Evolutionary conservation across 306 rosid genomes (phyloP).

Genomic region (Gastrolobium bilobum): DNA sequence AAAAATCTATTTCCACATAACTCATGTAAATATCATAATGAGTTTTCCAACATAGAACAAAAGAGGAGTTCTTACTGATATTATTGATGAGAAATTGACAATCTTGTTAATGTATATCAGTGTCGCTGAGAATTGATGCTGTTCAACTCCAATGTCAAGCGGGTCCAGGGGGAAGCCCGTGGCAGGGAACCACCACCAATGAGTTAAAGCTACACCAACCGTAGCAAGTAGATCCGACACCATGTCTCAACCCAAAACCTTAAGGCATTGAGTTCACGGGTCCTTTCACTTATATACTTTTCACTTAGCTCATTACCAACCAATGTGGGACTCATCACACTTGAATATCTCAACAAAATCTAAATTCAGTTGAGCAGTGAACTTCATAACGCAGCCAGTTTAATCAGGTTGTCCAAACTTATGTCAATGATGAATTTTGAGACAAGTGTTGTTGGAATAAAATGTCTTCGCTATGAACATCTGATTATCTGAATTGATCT

Average conservation of each 20-base stretch:
- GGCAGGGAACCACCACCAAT: too few species aligned
- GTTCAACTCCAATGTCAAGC: too few species aligned
- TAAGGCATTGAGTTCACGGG: too few species aligned
- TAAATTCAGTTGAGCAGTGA: not conserved
- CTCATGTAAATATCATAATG: conserved; percentile 11
- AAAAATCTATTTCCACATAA: not conserved
- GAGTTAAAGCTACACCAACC: too few species aligned
- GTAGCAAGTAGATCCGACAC: too few species aligned
- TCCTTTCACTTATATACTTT: too few species aligned
- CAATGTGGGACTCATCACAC: too few species aligned
- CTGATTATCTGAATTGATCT: not conserved
- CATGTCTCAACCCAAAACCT: too few species aligned
- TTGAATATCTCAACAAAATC: too few species aligned
- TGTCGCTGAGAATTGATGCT: not conserved
- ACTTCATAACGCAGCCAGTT: not conserved
- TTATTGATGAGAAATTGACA: conserved; percentile 1
- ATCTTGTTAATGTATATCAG: conserved; percentile 1
- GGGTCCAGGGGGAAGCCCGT: too few species aligned
- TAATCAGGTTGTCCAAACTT: not conserved
- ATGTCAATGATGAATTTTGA: conserved; percentile 1
- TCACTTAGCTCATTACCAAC: too few species aligned
- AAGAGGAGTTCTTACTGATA: not conserved
- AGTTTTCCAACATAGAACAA: conserved; percentile 11
- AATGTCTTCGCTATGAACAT: not conserved
- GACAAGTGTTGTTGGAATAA: not conserved